These are phyloP conservation scores for Sugiyamaella xylanicola DNA, from an alignment of 1,139 yeast genomes.

Conservation along the genomic window DNA sequence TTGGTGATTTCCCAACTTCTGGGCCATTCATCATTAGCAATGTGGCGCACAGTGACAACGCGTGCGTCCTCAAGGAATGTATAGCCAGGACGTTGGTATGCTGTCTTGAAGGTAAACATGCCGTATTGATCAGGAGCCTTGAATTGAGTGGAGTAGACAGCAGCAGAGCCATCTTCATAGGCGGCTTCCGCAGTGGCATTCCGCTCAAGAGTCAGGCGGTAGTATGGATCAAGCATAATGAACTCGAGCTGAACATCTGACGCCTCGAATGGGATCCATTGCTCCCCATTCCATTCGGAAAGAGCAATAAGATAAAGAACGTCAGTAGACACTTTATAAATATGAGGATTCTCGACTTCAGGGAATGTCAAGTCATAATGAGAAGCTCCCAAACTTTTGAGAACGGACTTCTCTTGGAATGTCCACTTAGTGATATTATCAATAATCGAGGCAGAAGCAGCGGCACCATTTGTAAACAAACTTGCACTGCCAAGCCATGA, in stretches of 20 bases:
- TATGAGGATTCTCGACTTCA: conserved; percentile 35
- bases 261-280: conserved; percentile 71
- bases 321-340: conserved; percentile 70
- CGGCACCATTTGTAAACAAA: conserved; percentile 46
- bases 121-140: conserved; percentile 95
- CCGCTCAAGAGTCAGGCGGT: conserved; percentile 58
- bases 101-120: conserved; percentile 82
- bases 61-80: conserved; percentile 65
- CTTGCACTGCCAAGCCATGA: conserved; percentile 75
- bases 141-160: conserved; percentile 59
- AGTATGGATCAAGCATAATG: conserved; percentile 93
- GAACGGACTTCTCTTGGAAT: conserved; percentile 66
- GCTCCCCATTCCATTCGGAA: conserved; percentile 59
- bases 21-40: conserved; percentile 93
- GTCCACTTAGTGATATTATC: conserved; percentile 65
- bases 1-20: conserved; percentile 93
- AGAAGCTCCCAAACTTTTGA: conserved; percentile 56
- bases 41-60: conserved; percentile 85
- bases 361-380: conserved; percentile 41
- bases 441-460: conserved; percentile 25
- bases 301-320: conserved; percentile 56
- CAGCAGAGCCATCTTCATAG: conserved; percentile 32
- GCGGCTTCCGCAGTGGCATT: conserved; percentile 27
- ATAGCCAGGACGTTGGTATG: conserved; percentile 79
- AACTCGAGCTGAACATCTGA: conserved; percentile 75